Conservation (phyloP, 192 early-diverging fungal species). For the Coemansia sp. region DNA sequence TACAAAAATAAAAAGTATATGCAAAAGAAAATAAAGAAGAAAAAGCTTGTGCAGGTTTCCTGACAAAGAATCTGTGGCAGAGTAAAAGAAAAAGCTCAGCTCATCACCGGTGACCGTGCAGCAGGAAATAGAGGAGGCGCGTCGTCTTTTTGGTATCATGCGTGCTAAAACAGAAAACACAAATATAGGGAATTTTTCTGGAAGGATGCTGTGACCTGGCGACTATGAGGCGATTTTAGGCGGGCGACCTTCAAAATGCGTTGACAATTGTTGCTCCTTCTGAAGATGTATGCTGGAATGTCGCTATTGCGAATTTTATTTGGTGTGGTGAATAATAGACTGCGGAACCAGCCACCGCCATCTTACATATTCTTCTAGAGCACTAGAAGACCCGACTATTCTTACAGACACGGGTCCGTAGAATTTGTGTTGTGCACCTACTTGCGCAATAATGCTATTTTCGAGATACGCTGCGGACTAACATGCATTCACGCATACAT, state of each 20-base stretch:
- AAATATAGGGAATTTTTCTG: neutral
- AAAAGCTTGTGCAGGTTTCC: neutral
- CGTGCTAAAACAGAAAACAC: neutral
- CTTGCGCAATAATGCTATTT: neutral
- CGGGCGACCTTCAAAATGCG: neutral
- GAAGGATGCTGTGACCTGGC: neutral
- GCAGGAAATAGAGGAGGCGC: neutral
- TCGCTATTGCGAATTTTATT: neutral
- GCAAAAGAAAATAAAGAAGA: neutral
- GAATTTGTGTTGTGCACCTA: neutral
- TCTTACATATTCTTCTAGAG: neutral
- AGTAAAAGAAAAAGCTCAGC: neutral
- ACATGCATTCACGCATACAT: neutral
- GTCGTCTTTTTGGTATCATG: neutral
- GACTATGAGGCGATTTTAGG: neutral
- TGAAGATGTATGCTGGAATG: neutral
- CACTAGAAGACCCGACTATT: neutral
- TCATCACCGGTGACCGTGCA: neutral
- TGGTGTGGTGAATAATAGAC: neutral
- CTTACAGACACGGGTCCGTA: neutral
- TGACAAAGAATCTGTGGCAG: neutral
- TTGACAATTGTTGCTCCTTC: neutral
- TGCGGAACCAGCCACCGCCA: neutral
- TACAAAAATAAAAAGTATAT: neutral
- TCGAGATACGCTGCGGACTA: neutral